These are phyloP conservation scores for Paramecium tetraurelia DNA, from an alignment of 73 alveolate species.

Conservation along the genomic window DNA sequence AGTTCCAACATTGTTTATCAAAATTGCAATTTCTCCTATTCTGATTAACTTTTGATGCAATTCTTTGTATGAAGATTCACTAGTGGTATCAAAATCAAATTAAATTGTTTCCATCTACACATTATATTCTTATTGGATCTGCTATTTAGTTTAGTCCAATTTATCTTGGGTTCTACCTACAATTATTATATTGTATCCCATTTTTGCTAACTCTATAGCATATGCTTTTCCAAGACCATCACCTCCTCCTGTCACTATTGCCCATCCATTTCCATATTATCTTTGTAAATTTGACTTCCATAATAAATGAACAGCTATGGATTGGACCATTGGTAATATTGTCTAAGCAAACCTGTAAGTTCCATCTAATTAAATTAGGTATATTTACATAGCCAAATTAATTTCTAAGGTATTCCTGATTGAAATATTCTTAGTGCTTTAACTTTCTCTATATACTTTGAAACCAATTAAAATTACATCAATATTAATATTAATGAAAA, in stretches of 20 bases:
- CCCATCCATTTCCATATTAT: constrained; percentile 36
- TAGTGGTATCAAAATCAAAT: constrained; percentile 5
- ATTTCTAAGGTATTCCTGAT: background rate
- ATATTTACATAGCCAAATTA: background rate
- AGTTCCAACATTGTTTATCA: constrained; percentile 53
- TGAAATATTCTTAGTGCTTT: background rate
- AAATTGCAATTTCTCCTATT: constrained; percentile 49
- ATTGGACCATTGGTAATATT: background rate
- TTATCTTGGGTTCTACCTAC: constrained; percentile 64
- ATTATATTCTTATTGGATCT: background rate
- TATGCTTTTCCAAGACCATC: constrained; percentile 75
- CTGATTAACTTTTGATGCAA: background rate
- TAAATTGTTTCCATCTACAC: background rate
- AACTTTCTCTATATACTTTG: background rate
- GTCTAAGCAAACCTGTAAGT: background rate
- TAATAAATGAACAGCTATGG: background rate
- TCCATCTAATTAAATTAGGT: background rate
- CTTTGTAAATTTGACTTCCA: background rate
- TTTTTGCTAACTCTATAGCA: constrained; percentile 57
- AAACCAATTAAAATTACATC: background rate
- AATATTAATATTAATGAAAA: background rate
- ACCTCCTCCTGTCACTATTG: constrained; percentile 69
- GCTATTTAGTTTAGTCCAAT: background rate
- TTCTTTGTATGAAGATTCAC: background rate
- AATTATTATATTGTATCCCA: constrained; percentile 67